phyloP scores from a whole-genome alignment of 2,329 filamentous ascomycete species.

The Colletotrichum abscissum region DNA sequence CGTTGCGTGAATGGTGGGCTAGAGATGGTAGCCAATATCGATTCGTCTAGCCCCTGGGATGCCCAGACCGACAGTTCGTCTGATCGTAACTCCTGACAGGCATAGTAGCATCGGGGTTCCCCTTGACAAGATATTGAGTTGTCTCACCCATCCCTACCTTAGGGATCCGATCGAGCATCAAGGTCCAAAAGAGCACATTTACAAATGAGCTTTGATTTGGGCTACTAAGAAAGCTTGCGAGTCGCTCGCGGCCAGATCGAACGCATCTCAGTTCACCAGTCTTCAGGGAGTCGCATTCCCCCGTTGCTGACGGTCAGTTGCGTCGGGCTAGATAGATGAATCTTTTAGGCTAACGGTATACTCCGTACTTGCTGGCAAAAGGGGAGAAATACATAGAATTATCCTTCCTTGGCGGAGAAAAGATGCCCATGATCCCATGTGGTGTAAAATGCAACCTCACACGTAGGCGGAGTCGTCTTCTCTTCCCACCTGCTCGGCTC shows the following conservation, averaged over 20 bases:
- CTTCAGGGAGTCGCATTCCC: not conserved
- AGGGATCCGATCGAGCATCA: no score
- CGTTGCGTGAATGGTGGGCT: not conserved
- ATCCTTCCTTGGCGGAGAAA: not conserved
- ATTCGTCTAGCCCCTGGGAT: not conserved
- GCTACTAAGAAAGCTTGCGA: no score
- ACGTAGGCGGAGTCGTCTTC: not conserved
- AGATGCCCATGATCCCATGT: not conserved
- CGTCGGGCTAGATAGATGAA: no score
- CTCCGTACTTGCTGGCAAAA: not conserved
- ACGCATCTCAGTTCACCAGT: no score
- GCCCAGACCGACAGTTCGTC: conserved; percentile 11
- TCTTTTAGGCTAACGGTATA: no score
- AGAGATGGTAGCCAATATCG: not conserved
- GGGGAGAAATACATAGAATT: not conserved
- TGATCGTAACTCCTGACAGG: not conserved
- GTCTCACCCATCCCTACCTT: not conserved
- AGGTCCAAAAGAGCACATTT: not conserved
- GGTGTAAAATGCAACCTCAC: conserved; percentile 2
- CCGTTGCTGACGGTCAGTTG: not conserved
- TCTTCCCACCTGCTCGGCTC: not conserved
- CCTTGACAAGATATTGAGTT: not conserved
- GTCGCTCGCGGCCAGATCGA: no score
- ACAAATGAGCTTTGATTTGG: not conserved
- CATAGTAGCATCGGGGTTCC: not conserved